Conservation (phyloP, 176 grass and related monocot genomes). For the Tillandsia leiboldiana region DNA sequence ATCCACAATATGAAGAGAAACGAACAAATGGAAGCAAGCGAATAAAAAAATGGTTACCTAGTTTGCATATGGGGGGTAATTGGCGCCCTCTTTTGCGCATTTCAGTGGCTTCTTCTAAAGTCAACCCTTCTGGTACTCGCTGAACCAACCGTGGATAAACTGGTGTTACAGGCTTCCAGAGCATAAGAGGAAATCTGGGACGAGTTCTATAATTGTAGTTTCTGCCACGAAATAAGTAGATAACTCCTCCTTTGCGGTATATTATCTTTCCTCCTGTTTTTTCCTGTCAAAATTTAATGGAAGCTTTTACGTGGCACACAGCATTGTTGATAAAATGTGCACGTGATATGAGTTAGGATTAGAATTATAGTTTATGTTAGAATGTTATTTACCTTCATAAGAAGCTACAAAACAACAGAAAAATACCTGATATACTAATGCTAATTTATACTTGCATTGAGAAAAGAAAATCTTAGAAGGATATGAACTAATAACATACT, state of each 20-base stretch:
- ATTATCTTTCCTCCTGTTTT: constrained; percentile 87
- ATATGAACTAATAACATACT: too few relatives aligned
- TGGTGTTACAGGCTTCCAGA: constrained; percentile 69
- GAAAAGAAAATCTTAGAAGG: not conserved
- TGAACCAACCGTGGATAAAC: constrained; percentile 78
- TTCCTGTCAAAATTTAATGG: constrained; percentile 45
- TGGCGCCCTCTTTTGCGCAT: constrained; percentile 48
- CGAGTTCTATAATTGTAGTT: constrained; percentile 74
- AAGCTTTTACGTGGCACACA: not conserved
- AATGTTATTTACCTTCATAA: not conserved
- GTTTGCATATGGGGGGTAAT: constrained; percentile 59
- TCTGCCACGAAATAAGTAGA: constrained; percentile 89
- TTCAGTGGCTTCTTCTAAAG: constrained; percentile 51
- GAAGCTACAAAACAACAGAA: too few relatives aligned
- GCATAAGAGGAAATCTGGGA: constrained; percentile 84
- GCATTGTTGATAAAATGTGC: too few relatives aligned
- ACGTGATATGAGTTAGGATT: not conserved
- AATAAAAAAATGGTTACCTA: constrained; percentile 36
- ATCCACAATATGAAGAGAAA: not conserved
- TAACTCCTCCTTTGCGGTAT: constrained; percentile 56
- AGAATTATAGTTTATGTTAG: not conserved
- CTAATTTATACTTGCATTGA: not conserved
- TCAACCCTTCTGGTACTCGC: constrained; percentile 63
- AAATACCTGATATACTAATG: too few relatives aligned
- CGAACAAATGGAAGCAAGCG: not conserved